Conservation (phyloP, 2,329 filamentous ascomycete species). For the Fusarium palustre region DNA sequence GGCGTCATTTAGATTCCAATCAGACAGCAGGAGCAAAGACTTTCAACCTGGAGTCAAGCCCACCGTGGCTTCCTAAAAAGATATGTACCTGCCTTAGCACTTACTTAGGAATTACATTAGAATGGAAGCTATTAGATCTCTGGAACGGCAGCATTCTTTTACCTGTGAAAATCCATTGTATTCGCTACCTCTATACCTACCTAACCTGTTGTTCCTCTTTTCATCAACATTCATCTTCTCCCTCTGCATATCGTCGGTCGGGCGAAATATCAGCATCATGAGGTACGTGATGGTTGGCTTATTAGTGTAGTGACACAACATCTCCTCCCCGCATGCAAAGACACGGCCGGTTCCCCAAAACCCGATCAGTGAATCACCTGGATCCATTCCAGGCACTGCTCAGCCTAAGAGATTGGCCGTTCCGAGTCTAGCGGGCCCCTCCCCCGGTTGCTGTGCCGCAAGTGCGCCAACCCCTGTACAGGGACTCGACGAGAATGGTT, state of each 20-base stretch:
- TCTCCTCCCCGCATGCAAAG: constrained; percentile 28
- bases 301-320: constrained; percentile 2
- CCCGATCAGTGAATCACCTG: constrained; percentile 31
- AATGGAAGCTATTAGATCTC: neutral
- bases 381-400: constrained; percentile 29
- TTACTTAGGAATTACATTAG: neutral
- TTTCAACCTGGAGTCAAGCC: neutral
- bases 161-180: neutral
- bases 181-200: neutral
- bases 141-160: neutral
- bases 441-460: constrained; percentile 35
- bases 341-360: constrained; percentile 18
- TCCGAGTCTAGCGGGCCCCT: constrained; percentile 30
- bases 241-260: neutral
- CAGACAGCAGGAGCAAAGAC: neutral
- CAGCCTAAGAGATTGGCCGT: constrained; percentile 16
- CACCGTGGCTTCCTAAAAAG: constrained; percentile 5
- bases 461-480: constrained; percentile 29
- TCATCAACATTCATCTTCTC: constrained; percentile 1
- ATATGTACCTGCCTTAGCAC: neutral
- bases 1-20: neutral
- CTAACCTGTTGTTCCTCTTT: neutral
- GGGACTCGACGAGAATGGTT: constrained; percentile 29
- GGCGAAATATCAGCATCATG: constrained; percentile 13
- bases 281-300: constrained; percentile 29